A percentile compares a stretch with the other conserved stretches of the same genome.
Evolutionary conservation across 1,139 yeast species (phyloP).

Genomic region (Taphrina wiesneri): DNA sequence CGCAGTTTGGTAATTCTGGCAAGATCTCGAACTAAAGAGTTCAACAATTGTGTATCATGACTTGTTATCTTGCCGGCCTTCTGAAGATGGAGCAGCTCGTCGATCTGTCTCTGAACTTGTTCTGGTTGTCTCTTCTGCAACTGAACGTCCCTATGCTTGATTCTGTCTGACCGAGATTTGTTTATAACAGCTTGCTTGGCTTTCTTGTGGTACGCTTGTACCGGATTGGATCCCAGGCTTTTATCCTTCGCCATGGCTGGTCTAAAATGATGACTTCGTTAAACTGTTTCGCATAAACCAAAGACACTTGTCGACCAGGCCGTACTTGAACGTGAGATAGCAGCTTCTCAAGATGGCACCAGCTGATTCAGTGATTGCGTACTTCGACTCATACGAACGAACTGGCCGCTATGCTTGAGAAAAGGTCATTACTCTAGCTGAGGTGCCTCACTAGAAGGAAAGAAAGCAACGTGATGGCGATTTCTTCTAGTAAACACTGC

Average conservation of each 20-base stretch:
- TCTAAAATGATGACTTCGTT: no score
- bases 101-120: slow-evolving; percentile 32
- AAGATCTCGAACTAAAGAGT: slow-evolving; percentile 14
- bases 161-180: slow-evolving; percentile 21
- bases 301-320: no score
- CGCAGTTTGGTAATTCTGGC: slow-evolving; percentile 9
- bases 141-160: slow-evolving; percentile 10
- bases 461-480: no score
- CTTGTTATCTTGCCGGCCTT: neutral
- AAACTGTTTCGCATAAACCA: no score
- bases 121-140: slow-evolving; percentile 30
- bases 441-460: no score
- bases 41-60: neutral
- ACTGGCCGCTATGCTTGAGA: no score
- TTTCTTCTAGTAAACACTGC: no score
- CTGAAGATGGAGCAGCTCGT: slow-evolving; percentile 14
- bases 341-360: no score
- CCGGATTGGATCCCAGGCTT: slow-evolving; percentile 23
- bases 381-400: no score
- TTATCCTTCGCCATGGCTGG: slow-evolving; percentile 28
- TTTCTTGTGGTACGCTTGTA: slow-evolving; percentile 28
- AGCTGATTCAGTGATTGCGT: no score
- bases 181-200: slow-evolving; percentile 24
- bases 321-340: no score
- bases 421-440: no score